Evolutionary conservation across 495 filamentous ascomycete genomes (phyloP), one percentile per base, ranked within the genome.

Genomic region (Astrothelium macrocarpum): DNA sequence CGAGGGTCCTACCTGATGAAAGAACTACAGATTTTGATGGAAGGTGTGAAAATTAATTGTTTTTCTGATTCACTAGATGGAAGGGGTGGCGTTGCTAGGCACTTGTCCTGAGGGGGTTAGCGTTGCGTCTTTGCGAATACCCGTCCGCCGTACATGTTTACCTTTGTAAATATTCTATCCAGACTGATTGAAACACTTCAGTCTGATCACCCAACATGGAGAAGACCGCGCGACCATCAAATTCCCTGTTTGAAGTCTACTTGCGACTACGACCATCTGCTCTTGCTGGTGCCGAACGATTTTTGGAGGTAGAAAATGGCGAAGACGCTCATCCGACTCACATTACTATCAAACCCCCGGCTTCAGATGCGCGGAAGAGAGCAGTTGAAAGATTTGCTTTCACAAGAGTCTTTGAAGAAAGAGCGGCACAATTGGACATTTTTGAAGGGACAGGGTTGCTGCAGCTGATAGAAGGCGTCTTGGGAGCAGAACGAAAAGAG

Each of bases 361-460:
- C 82, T 53, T 89, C 91, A 58, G 81, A 78, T 70, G 49, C 79
- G 53, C 78, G 94, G 60, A 87, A 91, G 64, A 86, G 91, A 20
- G 91, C 90, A 3, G 82, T 96, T 34, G 94, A 98, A 77, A 90
- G 86, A 70, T 98, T 97, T 67, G 90, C 87, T 0, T 98, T 98
- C 72, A 98, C 95, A 4, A 85, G 82, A 66, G 90, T 98, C 18
- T 97, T 96, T 68, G 88, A 95, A 67, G 91, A 97, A 69, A 79
- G 86, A 69, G 84, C 89, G 0, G 82, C 80, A 16, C 94, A 98
- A 68, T 77, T 95, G 29, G 90, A 96, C 70, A 76, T 98, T 26
- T 97, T 97, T 70, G 83, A 91, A 64, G 89, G 87, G 66, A 91
- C 86, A 0, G 88, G 87, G 14, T 81, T 95, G 34, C 79, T 89